These are phyloP conservation scores for Cucumis sativus DNA, from an alignment of 306 rosid genomes.

Conservation along the genomic window Cucumber_9930_V3 NC_026655.2:770001-770500, in stretches of 20 bases:
- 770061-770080: slow-evolving; percentile 50
- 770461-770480: too few relatives aligned
- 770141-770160: slow-evolving; percentile 69
- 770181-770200: slow-evolving; percentile 78
- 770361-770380: slow-evolving; percentile 91
- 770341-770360: slow-evolving; percentile 66
- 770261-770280: slow-evolving; percentile 61
- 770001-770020: slow-evolving; percentile 65
- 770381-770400: slow-evolving; percentile 30
- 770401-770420: not conserved
- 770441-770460: too few relatives aligned
- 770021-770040: slow-evolving; percentile 85
- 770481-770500: too few relatives aligned
- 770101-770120: slow-evolving; percentile 51
- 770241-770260: slow-evolving; percentile 63
- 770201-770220: slow-evolving; percentile 80
- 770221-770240: slow-evolving; percentile 95
- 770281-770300: slow-evolving; percentile 92
- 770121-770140: slow-evolving; percentile 49
- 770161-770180: slow-evolving; percentile 82
- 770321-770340: slow-evolving; percentile 34
- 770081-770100: slow-evolving; percentile 54
- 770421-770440: not conserved
- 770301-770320: slow-evolving; percentile 70
- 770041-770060: slow-evolving; percentile 83